A percentile compares a stretch with the other conserved stretches of the same genome.
Conservation (phyloP, 495 filamentous ascomycete species). For the Polyplosphaeria fusca region DNA sequence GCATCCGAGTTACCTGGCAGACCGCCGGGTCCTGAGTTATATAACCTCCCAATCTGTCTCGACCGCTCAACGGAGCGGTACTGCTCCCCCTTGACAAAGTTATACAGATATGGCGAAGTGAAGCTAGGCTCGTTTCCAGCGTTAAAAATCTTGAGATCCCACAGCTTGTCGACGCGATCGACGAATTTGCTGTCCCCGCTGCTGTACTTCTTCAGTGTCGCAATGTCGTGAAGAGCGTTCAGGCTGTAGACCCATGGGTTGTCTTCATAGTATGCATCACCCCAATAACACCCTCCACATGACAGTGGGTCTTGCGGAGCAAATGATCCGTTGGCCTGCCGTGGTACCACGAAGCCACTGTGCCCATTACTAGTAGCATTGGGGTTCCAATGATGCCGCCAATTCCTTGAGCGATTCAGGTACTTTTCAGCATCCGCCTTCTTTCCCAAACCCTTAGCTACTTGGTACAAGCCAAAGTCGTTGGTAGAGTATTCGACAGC, state of each 20-base stretch:
- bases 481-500: slow-evolving; percentile 65
- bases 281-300: slow-evolving; percentile 71
- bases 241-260: slow-evolving; percentile 69
- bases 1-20: slow-evolving; percentile 68
- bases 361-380: slow-evolving; percentile 53
- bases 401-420: slow-evolving; percentile 61
- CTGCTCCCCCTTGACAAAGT: slow-evolving; percentile 58
- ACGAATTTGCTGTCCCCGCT: slow-evolving; percentile 59
- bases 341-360: slow-evolving; percentile 64
- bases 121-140: slow-evolving; percentile 70
- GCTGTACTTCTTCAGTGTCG: slow-evolving; percentile 53
- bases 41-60: slow-evolving; percentile 53
- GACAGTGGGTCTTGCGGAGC: slow-evolving; percentile 55
- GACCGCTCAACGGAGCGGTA: slow-evolving; percentile 56
- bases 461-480: slow-evolving; percentile 63
- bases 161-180: slow-evolving; percentile 61
- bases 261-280: slow-evolving; percentile 60
- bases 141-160: slow-evolving; percentile 62
- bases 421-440: slow-evolving; percentile 56
- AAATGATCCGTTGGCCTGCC: slow-evolving; percentile 53
- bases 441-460: slow-evolving; percentile 56
- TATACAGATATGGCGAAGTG: slow-evolving; percentile 67
- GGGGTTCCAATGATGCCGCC: slow-evolving; percentile 71
- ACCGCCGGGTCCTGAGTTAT: slow-evolving; percentile 44
- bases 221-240: slow-evolving; percentile 66